Conservation (phyloP, 1,284 basidiomycete species). For the Cystobasidiaceae sp. region DNA sequence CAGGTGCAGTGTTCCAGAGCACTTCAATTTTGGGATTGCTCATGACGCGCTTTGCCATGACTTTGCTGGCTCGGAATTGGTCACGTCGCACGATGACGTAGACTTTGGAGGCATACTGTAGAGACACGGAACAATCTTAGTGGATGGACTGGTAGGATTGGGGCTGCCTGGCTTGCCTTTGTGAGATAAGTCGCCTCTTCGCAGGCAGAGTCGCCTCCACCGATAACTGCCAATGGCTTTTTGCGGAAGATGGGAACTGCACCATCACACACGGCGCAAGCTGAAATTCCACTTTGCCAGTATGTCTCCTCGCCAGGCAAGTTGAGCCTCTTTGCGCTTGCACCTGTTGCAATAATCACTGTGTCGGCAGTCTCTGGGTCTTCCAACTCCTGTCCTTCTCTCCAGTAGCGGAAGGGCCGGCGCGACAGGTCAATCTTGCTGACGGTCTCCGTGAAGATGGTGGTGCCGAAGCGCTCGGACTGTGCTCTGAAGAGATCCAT, state of each 20-base stretch:
- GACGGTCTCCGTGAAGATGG: conserved; percentile 93
- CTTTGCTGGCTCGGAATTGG: conserved; percentile 92
- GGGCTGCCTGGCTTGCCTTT: conserved; percentile 38
- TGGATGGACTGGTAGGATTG: conserved; percentile 52
- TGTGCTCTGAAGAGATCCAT: conserved; percentile 89
- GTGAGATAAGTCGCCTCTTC: conserved; percentile 79
- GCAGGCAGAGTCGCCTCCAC: conserved; percentile 96
- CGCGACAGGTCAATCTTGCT: conserved; percentile 86
- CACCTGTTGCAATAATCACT: conserved; percentile 93
- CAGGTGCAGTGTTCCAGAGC: conserved; percentile 69
- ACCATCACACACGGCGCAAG: conserved; percentile 97
- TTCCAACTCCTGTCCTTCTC: conserved; percentile 75
- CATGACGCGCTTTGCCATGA: conserved; percentile 91
- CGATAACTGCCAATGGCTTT: conserved; percentile 94
- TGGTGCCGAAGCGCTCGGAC: conserved; percentile 75
- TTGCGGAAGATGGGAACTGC: conserved; percentile 98
- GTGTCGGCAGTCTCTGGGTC: conserved; percentile 84
- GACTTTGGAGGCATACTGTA: conserved; percentile 89
- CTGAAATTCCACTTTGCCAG: conserved; percentile 98
- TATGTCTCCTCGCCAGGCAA: conserved; percentile 90
- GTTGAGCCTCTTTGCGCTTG: conserved; percentile 84
- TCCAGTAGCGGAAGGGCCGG: conserved; percentile 97
- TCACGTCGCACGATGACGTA: conserved; percentile 90
- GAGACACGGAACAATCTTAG: conserved; percentile 51
- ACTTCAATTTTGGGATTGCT: conserved; percentile 81